Evolutionary conservation across 208 protist genomes (phyloP), one percentile per base, ranked within the genome.

Genomic region (Wallacemonas sp.): DNA sequence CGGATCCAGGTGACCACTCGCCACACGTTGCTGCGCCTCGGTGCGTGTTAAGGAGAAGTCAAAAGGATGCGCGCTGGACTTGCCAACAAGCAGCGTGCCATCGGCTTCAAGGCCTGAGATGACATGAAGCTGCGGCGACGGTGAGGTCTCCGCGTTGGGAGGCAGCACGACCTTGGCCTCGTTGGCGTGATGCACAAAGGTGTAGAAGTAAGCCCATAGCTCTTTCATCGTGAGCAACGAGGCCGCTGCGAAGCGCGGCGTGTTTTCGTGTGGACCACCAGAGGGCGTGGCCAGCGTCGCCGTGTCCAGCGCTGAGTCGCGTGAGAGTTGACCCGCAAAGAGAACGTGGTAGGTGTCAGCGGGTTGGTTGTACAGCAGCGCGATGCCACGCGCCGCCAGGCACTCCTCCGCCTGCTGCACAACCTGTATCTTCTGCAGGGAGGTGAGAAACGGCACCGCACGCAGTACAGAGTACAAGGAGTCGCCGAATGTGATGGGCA

Each of bases 151-250:
- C 8, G 49, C 9, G 21, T 56, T 21, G 9, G 49, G 49, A 21
- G 39, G 41, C 22, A 41, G 28, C 19, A 28, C 15, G 41, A n/a
- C 22, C 4, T 62, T 19, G 0, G 68, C 67, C 17, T 59, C 51
- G 31, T 21, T 19, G 15, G 6, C 45, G 26, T 68, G 34, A 46
- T 86, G 79, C 49, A 47, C 60, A 46, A 72, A 85, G 11, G 82
- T 79, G 68, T 89, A 86, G 42, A 86, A 89, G 60, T 76, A 89
- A 0, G 79, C 82, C 79, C 82, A 89, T 27, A 89, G 63, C 62
- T 77, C 53, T 12, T 67, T 65, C 49, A 64, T 77, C 12, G 56
- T 61, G 9, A 77, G 33, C 21, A 60, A 51, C 36, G 68, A 33
- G 24, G 44, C 61, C 0, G 17, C 14, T 12, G 26, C 6, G 30